Conservation (phyloP, 768 basidiomycete genomes). For the Rhizopogon vulgaris region DNA sequence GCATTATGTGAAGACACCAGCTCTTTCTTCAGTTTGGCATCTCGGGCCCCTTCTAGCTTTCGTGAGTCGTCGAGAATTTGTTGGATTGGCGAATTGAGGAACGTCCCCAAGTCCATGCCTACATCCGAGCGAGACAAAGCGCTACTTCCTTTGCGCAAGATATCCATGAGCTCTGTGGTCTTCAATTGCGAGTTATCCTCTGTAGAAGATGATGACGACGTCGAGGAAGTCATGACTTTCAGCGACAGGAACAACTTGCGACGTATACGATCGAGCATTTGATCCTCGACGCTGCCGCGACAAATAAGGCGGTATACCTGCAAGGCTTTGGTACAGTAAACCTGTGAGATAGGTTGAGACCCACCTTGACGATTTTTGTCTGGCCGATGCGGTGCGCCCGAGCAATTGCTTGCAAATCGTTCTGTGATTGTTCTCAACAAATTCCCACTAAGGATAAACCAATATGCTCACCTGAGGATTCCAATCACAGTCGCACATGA, state of each 20-base stretch:
- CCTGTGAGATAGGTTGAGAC: neutral
- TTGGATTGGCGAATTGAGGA: conserved; percentile 38
- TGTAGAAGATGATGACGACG: conserved; percentile 11
- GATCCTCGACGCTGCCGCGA: conserved; percentile 67
- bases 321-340: neutral
- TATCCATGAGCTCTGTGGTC: conserved; percentile 44
- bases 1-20: conserved; percentile 14
- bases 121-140: conserved; percentile 37
- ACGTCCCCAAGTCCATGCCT: conserved; percentile 36
- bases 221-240: conserved; percentile 50
- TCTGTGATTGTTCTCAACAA: conserved; percentile 30
- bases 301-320: conserved; percentile 54
- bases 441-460: conserved; percentile 4
- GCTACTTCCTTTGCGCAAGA: conserved; percentile 53
- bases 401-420: conserved; percentile 82
- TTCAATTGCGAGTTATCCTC: conserved; percentile 28
- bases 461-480: conserved; percentile 39
- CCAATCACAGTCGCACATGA: conserved; percentile 73
- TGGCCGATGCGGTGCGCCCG: conserved; percentile 80
- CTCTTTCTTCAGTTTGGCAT: conserved; percentile 41
- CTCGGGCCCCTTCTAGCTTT: conserved; percentile 34
- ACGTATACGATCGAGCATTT: conserved; percentile 66
- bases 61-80: conserved; percentile 43
- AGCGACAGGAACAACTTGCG: conserved; percentile 63
- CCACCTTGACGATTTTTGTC: conserved; percentile 60